Evolutionary conservation across 148 eudicot genomes (phyloP).

Genomic region (Chenopodium quinoa): DNA sequence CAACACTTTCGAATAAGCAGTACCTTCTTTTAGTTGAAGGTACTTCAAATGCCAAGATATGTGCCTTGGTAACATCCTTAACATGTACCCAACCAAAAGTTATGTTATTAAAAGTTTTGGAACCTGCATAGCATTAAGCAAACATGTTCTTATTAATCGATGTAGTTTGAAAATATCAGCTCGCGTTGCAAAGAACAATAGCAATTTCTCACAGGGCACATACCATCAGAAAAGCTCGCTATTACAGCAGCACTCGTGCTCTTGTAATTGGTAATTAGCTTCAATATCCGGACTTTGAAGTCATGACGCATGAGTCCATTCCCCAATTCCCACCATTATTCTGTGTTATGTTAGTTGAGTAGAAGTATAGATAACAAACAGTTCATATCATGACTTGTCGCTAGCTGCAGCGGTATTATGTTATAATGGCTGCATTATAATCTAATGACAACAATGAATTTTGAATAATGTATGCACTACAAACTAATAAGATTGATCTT

Average conservation of each 20-base stretch:
- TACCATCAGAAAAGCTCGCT: no score
- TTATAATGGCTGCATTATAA: not conserved
- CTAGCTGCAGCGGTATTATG: not conserved
- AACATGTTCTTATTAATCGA: no score
- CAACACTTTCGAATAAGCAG: no score
- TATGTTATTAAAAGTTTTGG: no score
- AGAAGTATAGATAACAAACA: not conserved
- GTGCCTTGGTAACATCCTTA: no score
- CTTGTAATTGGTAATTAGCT: not conserved
- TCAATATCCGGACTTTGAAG: not conserved
- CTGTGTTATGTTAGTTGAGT: not conserved
- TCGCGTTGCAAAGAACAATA: no score
- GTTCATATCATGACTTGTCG: not conserved
- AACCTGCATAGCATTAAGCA: no score
- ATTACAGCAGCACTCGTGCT: not conserved
- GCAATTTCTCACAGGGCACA: no score
- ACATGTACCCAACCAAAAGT: no score
- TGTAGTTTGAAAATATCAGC: no score
- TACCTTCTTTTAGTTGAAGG: no score
- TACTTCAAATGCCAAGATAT: no score
- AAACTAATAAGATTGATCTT: not conserved
- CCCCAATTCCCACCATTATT: not conserved
- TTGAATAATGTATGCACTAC: not conserved
- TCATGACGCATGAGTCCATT: not conserved
- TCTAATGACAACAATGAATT: not conserved